These are phyloP conservation scores for Exserohilum rostratum DNA, from an alignment of 2,329 filamentous ascomycete genomes.

Conservation along the genomic window DNA sequence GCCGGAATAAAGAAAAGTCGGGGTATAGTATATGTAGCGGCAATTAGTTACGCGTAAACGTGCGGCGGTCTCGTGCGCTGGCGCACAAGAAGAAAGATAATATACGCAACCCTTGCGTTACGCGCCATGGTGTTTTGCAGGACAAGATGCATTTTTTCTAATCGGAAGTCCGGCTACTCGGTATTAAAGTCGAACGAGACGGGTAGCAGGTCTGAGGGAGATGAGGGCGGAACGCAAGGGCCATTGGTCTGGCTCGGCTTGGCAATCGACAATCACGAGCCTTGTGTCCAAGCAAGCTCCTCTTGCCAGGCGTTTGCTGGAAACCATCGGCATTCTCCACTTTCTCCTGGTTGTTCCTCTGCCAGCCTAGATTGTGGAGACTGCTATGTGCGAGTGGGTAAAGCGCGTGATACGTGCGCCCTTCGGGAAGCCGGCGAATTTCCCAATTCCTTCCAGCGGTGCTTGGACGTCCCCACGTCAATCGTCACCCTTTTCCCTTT, in stretches of 20 bases:
- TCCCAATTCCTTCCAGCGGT: slow-evolving; percentile 1
- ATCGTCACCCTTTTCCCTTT: slow-evolving; percentile 13
- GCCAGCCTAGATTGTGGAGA: background rate
- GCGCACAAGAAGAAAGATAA: background rate
- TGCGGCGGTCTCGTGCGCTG: background rate
- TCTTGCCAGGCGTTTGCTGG: background rate
- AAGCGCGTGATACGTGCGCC: slow-evolving; percentile 7
- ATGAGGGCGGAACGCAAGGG: background rate
- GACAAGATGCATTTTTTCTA: background rate
- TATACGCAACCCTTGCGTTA: background rate
- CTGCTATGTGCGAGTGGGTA: background rate
- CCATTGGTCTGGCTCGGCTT: background rate
- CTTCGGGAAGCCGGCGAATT: background rate
- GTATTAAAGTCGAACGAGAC: background rate
- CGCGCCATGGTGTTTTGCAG: background rate
- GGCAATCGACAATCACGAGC: background rate
- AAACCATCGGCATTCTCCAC: background rate
- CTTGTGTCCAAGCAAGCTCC: too few relatives aligned
- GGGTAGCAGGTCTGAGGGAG: background rate
- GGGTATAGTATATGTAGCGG: slow-evolving; percentile 5
- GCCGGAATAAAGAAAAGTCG: slow-evolving; percentile 1
- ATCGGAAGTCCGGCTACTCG: background rate
- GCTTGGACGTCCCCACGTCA: slow-evolving; percentile 9
- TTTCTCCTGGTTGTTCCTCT: background rate
- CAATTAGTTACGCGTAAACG: background rate